phyloP scores from a whole-genome alignment of 2,329 filamentous ascomycete genomes.

The Sporothrix dimorphospora region DNA sequence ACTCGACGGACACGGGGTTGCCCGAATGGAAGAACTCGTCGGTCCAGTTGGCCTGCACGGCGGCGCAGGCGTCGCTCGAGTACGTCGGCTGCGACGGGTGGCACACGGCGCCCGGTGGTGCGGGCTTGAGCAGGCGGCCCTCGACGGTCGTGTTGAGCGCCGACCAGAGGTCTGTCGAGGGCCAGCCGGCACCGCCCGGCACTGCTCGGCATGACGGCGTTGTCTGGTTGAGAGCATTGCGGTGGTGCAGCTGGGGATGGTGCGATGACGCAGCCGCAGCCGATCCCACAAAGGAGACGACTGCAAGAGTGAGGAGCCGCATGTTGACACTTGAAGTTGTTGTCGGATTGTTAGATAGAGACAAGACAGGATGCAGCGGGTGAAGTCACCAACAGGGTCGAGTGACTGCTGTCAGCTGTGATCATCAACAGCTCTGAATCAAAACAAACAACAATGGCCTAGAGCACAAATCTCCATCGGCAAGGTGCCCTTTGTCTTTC shows the following conservation, averaged over 20 bases:
- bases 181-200: constrained; percentile 25
- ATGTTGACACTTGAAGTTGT: neutral
- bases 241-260: neutral
- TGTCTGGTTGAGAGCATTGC: constrained; percentile 11
- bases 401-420: neutral
- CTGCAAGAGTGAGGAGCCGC: neutral
- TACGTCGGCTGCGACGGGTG: constrained; percentile 27
- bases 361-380: neutral
- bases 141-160: constrained; percentile 27
- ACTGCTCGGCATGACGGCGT: constrained; percentile 20
- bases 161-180: constrained; percentile 18
- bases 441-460: neutral
- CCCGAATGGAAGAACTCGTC: constrained; percentile 44
- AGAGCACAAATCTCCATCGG: neutral
- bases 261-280: neutral
- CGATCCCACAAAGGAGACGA: neutral
- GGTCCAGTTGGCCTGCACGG: constrained; percentile 19
- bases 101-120: constrained; percentile 25
- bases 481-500: neutral
- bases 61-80: neutral
- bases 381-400: neutral
- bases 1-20: constrained; percentile 44
- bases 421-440: too few species aligned
- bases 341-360: neutral
- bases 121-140: constrained; percentile 28